These are phyloP conservation scores for Geoglossum cookeanum DNA, from an alignment of 2,329 filamentous ascomycete genomes.

Conservation along the genomic window DNA sequence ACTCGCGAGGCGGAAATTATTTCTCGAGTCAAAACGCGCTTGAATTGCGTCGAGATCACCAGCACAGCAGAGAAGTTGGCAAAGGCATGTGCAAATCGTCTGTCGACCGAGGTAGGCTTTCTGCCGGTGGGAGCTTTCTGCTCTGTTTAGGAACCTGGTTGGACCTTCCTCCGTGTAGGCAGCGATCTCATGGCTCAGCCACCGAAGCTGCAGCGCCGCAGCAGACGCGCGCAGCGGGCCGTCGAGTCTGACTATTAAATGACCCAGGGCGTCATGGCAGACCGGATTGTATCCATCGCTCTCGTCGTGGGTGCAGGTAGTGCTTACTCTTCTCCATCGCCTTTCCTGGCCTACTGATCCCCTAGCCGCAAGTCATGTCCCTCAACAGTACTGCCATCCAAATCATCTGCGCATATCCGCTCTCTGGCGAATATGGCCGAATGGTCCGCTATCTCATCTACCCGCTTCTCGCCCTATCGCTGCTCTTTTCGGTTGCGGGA, in stretches of 20 bases:
- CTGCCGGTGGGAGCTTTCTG: neutral
- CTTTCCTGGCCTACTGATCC: neutral
- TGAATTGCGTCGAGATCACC: neutral
- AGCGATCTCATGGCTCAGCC: neutral
- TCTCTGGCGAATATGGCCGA: neutral
- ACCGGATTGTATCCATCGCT: neutral
- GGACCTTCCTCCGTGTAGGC: neutral
- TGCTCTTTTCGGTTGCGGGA: neutral
- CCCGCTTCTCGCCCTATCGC: neutral
- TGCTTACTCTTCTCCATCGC: neutral
- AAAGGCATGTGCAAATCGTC: neutral
- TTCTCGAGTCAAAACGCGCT: neutral
- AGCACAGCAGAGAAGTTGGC: neutral
- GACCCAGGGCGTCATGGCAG: neutral
- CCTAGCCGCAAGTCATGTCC: neutral
- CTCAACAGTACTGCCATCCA: neutral
- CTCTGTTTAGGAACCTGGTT: neutral
- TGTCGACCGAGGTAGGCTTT: neutral
- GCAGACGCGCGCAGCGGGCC: neutral
- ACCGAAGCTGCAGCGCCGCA: neutral
- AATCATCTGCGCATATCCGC: constrained; percentile 1
- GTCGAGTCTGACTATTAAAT: no score
- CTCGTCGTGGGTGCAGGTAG: neutral
- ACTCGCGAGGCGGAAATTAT: neutral
- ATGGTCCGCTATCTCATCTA: constrained; percentile 2